Conservation (phyloP, 192 early-diverging fungal genomes). For the Backusella liffmaniae region DNA sequence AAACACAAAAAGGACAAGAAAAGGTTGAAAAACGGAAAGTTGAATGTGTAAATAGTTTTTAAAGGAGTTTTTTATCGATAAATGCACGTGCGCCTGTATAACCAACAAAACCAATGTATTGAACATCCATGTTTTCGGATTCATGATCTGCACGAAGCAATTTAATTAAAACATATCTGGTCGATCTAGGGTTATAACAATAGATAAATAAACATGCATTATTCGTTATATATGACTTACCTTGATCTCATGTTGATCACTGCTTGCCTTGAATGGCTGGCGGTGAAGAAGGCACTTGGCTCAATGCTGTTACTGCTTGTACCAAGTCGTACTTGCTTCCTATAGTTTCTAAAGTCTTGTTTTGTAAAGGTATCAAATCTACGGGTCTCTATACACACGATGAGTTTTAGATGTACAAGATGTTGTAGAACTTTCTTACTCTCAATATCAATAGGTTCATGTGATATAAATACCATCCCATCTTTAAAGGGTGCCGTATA, state of each 20-base stretch:
- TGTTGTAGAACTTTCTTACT: conserved; percentile 16
- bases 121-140: conserved; percentile 55
- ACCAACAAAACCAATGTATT: conserved; percentile 55
- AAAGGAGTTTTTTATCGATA: neutral
- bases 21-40: neutral
- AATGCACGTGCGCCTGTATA: conserved; percentile 30
- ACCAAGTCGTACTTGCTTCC: neutral
- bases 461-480: conserved; percentile 51
- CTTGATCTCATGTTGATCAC: conserved; percentile 16
- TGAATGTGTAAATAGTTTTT: neutral
- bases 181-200: conserved; percentile 29
- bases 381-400: conserved; percentile 18
- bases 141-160: conserved; percentile 40
- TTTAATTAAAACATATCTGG: conserved; percentile 51
- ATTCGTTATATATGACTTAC: neutral
- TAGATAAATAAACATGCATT: neutral
- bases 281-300: conserved; percentile 35
- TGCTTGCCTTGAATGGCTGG: neutral
- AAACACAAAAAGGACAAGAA: neutral
- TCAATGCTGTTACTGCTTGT: conserved; percentile 11
- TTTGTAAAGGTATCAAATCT: conserved; percentile 37
- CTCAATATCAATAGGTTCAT: conserved; percentile 49
- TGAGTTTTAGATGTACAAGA: neutral
- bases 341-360: conserved; percentile 30
- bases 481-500: conserved; percentile 58